Evolutionary conservation across 495 filamentous ascomycete species (phyloP), one percentile per base, ranked within the genome.

Genomic region (Aspergillus campestris): DNA sequence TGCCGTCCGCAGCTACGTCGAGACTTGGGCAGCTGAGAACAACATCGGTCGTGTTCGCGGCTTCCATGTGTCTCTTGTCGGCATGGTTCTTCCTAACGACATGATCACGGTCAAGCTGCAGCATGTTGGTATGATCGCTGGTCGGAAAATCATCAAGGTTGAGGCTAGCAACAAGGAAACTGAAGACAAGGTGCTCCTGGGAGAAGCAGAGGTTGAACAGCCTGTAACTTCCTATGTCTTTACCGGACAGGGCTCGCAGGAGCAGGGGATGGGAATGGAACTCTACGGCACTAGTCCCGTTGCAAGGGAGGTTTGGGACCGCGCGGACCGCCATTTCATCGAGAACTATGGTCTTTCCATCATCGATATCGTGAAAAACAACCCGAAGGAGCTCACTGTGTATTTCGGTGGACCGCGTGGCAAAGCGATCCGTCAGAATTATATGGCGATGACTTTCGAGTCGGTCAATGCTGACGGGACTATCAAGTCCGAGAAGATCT

Each of bases 381-480:
- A 99, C 66, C 92, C 92, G 42, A 95, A 95, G 74, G 94, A 99
- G 69, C 80, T 99, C 48, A 99, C 94, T 3, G 89, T 99, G 49
- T 84, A 99, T 72, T 99, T 99, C 58, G 92, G 94, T 66, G 92
- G 92, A 48, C 88, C 91, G 48, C 85, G 88, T 28, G 92, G 92
- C 53, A 97, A 96, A 69, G 88, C 89, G 31, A 99, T 99, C 50
- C 86, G 94, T 45, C 80, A 94, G 59, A 97, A 97, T 65, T 99
- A 99, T 75, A 97, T 97, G 89, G 81, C 90, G 28, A 99, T 99
- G 92, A 96, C 94, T 47, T 97, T 97, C 69, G 94, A 99, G 70
- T 88, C 89, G 5, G 88, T 99, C 31, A 83, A 83, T 37, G 72
- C 86, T 6, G 92, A 99, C 58, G 92, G 92, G 7, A 78, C 79